Evolutionary conservation across 495 filamentous ascomycete genomes (phyloP), one percentile per base, ranked within the genome.

Genomic region (Penicillium goetzii): DNA sequence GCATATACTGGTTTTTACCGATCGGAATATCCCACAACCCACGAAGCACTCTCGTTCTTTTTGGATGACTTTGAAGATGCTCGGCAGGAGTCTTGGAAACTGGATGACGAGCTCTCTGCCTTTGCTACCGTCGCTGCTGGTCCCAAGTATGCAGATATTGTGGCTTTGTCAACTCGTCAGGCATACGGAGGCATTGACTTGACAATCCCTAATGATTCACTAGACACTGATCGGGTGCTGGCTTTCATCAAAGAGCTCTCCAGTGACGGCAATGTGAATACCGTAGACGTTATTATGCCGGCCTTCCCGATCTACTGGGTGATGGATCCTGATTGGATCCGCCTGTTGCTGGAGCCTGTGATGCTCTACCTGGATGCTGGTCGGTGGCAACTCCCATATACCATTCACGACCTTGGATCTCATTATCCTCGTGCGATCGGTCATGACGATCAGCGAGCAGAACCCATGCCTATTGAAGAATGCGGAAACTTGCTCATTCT

Each of bases 191-290:
- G 76, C 10, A 78, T 81, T 55, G 82, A 84, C 32, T 38, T 83
- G 38, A 80, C 75, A 0, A 79, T 84, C 30, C 74, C 80, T 6
- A 65, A 72, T 14, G 71, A 77, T 38, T 77, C 80, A 33, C 78
- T 76, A 12, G 74, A 78, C 63, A 80, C 76, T 14, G 69, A 68
- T 36, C 72, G 77, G 58, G 70, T 76, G 41, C 68, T 85, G 61
- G 75, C 80, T 14, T 86, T 84, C 54, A 69, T 85, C 61, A 85
- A 86, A 59, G 82, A 84, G 65, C 78, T 84, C 28, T 81, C 77
- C 9, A 82, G 76, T 32, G 75, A 86, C 60, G 83, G 82, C 10
- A 83, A 85, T 56, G 67, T 83, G 54, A 84, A 84, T 57, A 85
- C 82, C 3, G 71, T 85, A 26, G 83, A 84, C 60, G 75, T 85